Conservation (phyloP, 2,329 filamentous ascomycete genomes). For the Pseudogymnoascus sp. region DNA sequence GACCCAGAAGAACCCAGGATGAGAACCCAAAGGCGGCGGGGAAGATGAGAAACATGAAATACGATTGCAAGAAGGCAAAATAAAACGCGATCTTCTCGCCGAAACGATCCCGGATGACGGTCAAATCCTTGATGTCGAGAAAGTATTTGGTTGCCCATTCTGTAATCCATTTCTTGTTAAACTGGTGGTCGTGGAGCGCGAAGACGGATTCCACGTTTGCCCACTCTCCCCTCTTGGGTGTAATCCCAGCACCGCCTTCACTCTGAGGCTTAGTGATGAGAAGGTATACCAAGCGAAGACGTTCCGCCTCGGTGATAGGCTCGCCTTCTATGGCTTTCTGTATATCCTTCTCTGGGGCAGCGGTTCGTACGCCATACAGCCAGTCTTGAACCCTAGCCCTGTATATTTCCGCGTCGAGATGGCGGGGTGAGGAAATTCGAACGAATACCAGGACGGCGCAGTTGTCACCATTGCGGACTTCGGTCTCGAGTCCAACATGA, state of each 20-base stretch:
- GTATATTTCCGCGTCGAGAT: slow-evolving; percentile 74
- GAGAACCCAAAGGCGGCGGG: slow-evolving; percentile 69
- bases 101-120: slow-evolving; percentile 66
- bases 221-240: slow-evolving; percentile 60
- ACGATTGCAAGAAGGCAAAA: slow-evolving; percentile 87
- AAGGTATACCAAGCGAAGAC: slow-evolving; percentile 78
- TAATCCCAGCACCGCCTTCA: slow-evolving; percentile 73
- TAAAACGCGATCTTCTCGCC: slow-evolving; percentile 87
- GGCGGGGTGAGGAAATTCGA: slow-evolving; percentile 64
- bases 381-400: slow-evolving; percentile 85
- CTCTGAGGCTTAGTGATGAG: slow-evolving; percentile 66
- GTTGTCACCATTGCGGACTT: slow-evolving; percentile 73
- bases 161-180: slow-evolving; percentile 69
- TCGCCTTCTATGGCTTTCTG: slow-evolving; percentile 59
- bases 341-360: slow-evolving; percentile 67
- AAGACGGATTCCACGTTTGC: slow-evolving; percentile 66
- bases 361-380: slow-evolving; percentile 77
- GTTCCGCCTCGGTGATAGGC: slow-evolving; percentile 78
- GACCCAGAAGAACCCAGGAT: slow-evolving; percentile 73
- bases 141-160: slow-evolving; percentile 65
- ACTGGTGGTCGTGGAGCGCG: slow-evolving; percentile 66
- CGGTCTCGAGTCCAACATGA: slow-evolving; percentile 72
- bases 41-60: slow-evolving; percentile 78
- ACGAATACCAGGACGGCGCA: slow-evolving; percentile 75
- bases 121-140: slow-evolving; percentile 57